A percentile compares a stretch with the other conserved stretches of the same genome.
Conservation (phyloP, 129 eudicot genomes). For the Flaveria brownii region DNA sequence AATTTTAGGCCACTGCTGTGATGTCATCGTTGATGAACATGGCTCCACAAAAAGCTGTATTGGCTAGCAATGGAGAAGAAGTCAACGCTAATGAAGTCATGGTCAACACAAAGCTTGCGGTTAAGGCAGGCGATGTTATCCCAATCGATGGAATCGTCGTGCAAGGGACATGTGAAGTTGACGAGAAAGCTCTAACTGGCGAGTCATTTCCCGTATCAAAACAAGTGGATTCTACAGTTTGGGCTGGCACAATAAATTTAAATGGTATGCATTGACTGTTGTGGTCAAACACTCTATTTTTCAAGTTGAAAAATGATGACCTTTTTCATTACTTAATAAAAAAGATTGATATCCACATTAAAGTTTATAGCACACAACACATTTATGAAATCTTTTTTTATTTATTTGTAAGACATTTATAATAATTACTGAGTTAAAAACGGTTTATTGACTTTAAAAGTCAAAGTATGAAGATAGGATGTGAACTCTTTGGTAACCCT, state of each 20-base stretch:
- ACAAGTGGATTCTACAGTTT: slow-evolving; percentile 69
- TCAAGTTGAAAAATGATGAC: not conserved
- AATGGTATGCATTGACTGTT: slow-evolving; percentile 53
- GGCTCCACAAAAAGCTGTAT: slow-evolving; percentile 73
- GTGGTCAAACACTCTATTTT: slow-evolving; percentile 15
- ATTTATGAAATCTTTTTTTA: not conserved
- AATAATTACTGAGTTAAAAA: slow-evolving; percentile 6
- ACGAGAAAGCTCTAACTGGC: slow-evolving; percentile 83
- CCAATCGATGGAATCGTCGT: slow-evolving; percentile 87
- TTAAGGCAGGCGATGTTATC: slow-evolving; percentile 77
- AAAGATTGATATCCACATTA: not conserved
- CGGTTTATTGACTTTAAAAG: slow-evolving; percentile 10
- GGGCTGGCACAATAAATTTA: slow-evolving; percentile 92
- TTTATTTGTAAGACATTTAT: not conserved
- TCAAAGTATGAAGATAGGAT: not conserved
- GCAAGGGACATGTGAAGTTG: slow-evolving; percentile 83
- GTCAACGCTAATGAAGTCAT: slow-evolving; percentile 60
- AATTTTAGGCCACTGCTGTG: slow-evolving; percentile 63
- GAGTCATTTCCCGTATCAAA: slow-evolving; percentile 85
- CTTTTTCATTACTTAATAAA: not conserved
- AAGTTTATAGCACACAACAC: not conserved
- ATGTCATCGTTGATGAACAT: slow-evolving; percentile 77
- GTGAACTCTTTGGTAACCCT: slow-evolving; percentile 8
- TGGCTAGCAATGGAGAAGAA: slow-evolving; percentile 75
- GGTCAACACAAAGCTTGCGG: slow-evolving; percentile 68